Conservation (phyloP, 2,329 filamentous ascomycete species). For the Aspergillus vadensis region DNA sequence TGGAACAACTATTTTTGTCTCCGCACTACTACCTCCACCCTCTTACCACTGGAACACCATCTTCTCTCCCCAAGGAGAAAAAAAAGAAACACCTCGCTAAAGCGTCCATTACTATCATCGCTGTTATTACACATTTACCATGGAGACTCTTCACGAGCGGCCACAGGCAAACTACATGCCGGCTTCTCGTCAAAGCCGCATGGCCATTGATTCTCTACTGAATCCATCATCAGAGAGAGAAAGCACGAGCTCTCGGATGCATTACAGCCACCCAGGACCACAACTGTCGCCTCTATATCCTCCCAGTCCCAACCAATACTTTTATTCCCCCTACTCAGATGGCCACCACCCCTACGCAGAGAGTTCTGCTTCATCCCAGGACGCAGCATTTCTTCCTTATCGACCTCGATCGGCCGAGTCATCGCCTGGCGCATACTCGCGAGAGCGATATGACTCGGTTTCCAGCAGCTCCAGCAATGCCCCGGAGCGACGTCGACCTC, state of each 20-base stretch:
- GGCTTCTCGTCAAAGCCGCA: slow-evolving; percentile 33
- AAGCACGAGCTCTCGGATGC: slow-evolving; percentile 14
- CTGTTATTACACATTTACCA: neutral
- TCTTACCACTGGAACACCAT: neutral
- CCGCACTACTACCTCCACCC: neutral
- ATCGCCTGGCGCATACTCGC: slow-evolving; percentile 39
- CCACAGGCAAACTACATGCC: slow-evolving; percentile 20
- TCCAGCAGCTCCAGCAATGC: slow-evolving; percentile 43
- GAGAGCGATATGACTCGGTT: slow-evolving; percentile 45
- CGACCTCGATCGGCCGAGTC: slow-evolving; percentile 34
- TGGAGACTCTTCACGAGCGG: slow-evolving; percentile 23
- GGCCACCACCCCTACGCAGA: slow-evolving; percentile 26
- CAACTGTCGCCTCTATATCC: slow-evolving; percentile 35
- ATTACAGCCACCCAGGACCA: slow-evolving; percentile 24
- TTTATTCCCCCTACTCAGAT: slow-evolving; percentile 26
- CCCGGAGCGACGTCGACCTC: slow-evolving; percentile 42
- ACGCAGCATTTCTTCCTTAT: slow-evolving; percentile 32
- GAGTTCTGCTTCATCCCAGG: slow-evolving; percentile 18
- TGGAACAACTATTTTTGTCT: neutral
- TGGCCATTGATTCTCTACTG: slow-evolving; percentile 38
- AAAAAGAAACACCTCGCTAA: neutral
- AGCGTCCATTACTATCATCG: neutral
- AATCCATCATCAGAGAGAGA: slow-evolving; percentile 33
- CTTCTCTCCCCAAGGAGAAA: too few relatives aligned
- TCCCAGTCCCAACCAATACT: slow-evolving; percentile 32